Conservation (phyloP, 192 early-diverging fungal species). For the Coemansia sp. region DNA sequence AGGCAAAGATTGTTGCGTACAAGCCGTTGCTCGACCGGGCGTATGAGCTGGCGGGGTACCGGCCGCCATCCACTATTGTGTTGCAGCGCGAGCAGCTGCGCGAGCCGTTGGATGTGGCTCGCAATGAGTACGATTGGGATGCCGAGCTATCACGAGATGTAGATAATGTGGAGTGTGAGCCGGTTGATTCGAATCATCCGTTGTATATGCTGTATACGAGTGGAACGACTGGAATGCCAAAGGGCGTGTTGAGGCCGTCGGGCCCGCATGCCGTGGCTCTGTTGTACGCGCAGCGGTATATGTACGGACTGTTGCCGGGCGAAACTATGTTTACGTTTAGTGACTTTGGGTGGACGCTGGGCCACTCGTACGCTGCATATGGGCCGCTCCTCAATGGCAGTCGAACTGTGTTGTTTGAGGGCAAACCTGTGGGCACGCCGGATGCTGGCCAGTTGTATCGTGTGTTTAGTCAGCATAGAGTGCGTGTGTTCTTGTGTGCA, state of each 20-base stretch:
- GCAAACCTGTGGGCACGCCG: constrained; percentile 79
- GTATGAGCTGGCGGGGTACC: constrained; percentile 54
- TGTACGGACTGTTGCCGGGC: constrained; percentile 71
- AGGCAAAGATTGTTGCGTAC: constrained; percentile 65
- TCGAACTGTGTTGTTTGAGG: constrained; percentile 81
- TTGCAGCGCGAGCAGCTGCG: constrained; percentile 65
- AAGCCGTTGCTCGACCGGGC: constrained; percentile 78
- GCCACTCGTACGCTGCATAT: constrained; percentile 81
- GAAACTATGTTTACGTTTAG: constrained; percentile 78
- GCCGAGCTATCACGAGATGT: constrained; percentile 48
- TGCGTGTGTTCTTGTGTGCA: constrained; percentile 75
- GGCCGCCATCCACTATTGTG: constrained; percentile 57
- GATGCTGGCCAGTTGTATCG: constrained; percentile 80
- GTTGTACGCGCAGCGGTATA: constrained; percentile 66
- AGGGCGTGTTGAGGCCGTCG: constrained; percentile 58
- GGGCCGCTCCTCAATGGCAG: constrained; percentile 76
- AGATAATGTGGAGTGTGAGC: constrained; percentile 57
- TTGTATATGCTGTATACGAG: constrained; percentile 82
- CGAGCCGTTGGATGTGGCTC: constrained; percentile 48
- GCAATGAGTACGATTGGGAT: constrained; percentile 53
- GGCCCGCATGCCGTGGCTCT: constrained; percentile 75
- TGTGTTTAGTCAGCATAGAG: constrained; percentile 74
- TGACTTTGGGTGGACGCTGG: constrained; percentile 89
- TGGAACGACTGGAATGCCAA: constrained; percentile 77
- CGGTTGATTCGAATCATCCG: constrained; percentile 66